phyloP scores from a whole-genome alignment of 2,329 filamentous ascomycete genomes.

The Fusarium tanahbumbuense region DNA sequence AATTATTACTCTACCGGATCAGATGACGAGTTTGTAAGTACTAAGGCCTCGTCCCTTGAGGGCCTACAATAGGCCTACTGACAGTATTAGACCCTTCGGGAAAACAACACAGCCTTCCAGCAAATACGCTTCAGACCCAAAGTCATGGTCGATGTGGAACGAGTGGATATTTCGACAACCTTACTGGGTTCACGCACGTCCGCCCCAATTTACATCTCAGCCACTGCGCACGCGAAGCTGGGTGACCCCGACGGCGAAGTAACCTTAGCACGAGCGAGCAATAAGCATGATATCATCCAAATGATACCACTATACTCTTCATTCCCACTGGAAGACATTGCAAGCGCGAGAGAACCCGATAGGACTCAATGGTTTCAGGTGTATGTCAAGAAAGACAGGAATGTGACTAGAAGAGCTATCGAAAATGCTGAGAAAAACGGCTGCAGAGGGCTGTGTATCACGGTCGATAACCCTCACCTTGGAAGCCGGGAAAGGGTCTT shows the following conservation, averaged over 20 bases:
- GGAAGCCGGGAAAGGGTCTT: conserved; percentile 27
- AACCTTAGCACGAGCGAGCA: conserved; percentile 10
- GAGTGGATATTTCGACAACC: conserved; percentile 17
- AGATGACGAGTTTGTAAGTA: conserved; percentile 28
- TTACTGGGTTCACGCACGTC: conserved; percentile 5
- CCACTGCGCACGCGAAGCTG: conserved; percentile 24
- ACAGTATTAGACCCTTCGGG: conserved; percentile 3
- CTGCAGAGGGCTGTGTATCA: conserved; percentile 25
- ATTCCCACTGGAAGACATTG: not conserved
- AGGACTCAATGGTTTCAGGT: conserved; percentile 26
- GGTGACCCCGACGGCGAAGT: conserved; percentile 23
- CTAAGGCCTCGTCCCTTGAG: no score
- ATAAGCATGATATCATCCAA: conserved; percentile 15
- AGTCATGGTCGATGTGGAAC: conserved; percentile 25
- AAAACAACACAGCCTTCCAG: conserved; percentile 12
- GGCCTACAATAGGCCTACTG: not conserved
- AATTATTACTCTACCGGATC: conserved; percentile 30
- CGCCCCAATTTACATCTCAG: conserved; percentile 20
- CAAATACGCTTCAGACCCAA: conserved; percentile 14
- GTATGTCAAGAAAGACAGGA: conserved; percentile 26
- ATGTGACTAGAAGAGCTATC: conserved; percentile 4
- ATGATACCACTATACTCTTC: conserved; percentile 33
- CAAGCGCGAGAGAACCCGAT: not conserved
- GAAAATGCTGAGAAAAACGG: conserved; percentile 16
- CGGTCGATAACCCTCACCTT: conserved; percentile 23